Evolutionary conservation across 345 rosid species (phyloP), one percentile per base, ranked within the genome.

Genomic region (Camelina neglecta): DNA sequence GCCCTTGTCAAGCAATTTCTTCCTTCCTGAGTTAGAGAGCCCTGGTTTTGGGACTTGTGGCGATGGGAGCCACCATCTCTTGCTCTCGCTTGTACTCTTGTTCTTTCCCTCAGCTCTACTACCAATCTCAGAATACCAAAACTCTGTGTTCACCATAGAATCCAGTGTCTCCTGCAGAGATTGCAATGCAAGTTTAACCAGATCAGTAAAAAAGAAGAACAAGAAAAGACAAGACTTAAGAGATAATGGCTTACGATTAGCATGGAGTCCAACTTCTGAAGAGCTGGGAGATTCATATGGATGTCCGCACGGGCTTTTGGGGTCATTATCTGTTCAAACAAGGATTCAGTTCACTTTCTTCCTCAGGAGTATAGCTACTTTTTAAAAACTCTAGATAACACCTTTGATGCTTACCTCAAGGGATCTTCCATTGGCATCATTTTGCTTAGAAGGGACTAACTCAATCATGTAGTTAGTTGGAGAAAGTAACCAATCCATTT

Each of bases 21-120:
- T 86, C 79, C 89, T 86, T 74, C 67, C 93, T 2, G 81, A 49
- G 57, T 85, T 91, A 15, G 99, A 89, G 57, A 95, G 93, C 6
- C 99, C 97, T 2, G 79, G 80, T 80, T 74, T 77, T 8, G 99
- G 97, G 15, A 95, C 97, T 72, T 88, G 91, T 21, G 99, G 97
- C 51, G 84, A 77, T 36, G 99, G 99, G 18, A 95, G 97, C 99
- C 99, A 95, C 97, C 99, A 92, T 68, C 92, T 80, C 84, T 89
- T 89, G 83, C 93, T 89, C 74, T 88, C 92, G 60, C 77, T 89
- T 49, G 86, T 75, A 45, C 82, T 84, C 79, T 85, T 86, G 79
- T 69, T 85, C 74, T 86, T 89, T 72, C 97, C 97, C 66, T 92
- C 97, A 35, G 93, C 89, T 42, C 86, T 81, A 68, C 96, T 88